Percentiles rank a stretch among this genome's conserved stretches.
phyloP scores from a whole-genome alignment of 768 basidiomycete species.

The Amanita jacksonii region DNA sequence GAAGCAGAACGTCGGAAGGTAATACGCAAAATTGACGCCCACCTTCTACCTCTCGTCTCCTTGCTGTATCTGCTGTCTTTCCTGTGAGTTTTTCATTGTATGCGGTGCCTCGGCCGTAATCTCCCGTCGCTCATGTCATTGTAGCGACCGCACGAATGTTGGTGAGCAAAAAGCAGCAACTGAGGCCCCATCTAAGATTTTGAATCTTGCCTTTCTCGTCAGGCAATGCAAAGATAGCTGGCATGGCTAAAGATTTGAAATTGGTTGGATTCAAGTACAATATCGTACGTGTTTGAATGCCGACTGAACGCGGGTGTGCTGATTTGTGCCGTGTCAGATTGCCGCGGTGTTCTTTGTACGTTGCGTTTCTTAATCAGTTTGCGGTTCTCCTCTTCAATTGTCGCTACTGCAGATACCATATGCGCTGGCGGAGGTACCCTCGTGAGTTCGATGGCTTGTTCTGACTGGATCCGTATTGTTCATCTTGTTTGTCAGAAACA shows the following conservation, averaged over 20 bases:
- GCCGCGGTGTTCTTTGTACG: conserved; percentile 20
- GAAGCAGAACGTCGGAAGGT: conserved; percentile 16
- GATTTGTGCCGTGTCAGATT: conserved; percentile 7
- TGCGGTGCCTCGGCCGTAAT: background rate
- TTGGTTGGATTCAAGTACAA: conserved; percentile 19
- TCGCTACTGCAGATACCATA: conserved; percentile 17
- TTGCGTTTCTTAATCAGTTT: background rate
- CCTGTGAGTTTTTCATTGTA: conserved; percentile 24
- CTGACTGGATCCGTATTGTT: background rate
- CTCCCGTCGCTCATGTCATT: background rate
- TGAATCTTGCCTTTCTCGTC: too few relatives aligned
- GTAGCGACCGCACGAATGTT: conserved; percentile 19
- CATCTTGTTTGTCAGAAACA: conserved; percentile 13
- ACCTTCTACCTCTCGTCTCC: conserved; percentile 35
- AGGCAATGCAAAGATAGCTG: conserved; percentile 20
- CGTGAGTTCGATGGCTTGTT: conserved; percentile 13
- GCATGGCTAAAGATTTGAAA: conserved; percentile 18
- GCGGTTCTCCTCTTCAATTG: too few relatives aligned
- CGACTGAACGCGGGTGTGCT: background rate
- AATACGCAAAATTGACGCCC: conserved; percentile 34
- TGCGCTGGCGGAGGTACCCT: conserved; percentile 19
- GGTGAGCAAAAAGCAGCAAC: conserved; percentile 10
- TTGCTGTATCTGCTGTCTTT: conserved; percentile 37
- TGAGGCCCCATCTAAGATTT: too few relatives aligned
- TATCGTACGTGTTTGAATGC: conserved; percentile 11